phyloP scores from a whole-genome alignment of 2,329 filamentous ascomycete genomes.

The Chaetomium sp. region DNA sequence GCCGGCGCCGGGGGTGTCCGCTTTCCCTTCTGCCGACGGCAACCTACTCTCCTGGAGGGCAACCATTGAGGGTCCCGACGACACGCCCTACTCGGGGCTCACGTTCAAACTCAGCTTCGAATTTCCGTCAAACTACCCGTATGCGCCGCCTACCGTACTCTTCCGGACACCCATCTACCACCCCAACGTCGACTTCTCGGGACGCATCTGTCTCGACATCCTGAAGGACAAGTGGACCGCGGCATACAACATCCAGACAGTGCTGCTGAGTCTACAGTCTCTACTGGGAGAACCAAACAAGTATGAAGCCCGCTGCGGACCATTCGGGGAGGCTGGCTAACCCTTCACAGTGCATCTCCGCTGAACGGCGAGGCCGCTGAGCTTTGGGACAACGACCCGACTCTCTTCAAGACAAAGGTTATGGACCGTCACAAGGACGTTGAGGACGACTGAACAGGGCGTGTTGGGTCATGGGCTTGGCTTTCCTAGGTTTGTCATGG shows the following conservation, averaged over 20 bases:
- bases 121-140: conserved; percentile 92
- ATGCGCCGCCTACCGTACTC: conserved; percentile 83
- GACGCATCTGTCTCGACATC: conserved; percentile 95
- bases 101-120: conserved; percentile 90
- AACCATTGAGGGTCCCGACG: conserved; percentile 87
- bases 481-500: conserved; percentile 25
- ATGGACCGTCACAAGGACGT: conserved; percentile 63
- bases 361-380: conserved; percentile 95
- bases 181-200: conserved; percentile 96
- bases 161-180: conserved; percentile 99
- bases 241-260: conserved; percentile 93
- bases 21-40: conserved; percentile 87
- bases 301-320: conserved; percentile 55
- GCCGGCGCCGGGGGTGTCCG: conserved; percentile 87
- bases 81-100: conserved; percentile 86
- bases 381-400: conserved; percentile 86
- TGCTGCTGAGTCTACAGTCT: conserved; percentile 91
- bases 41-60: conserved; percentile 92
- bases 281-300: conserved; percentile 97
- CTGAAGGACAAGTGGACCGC: conserved; percentile 99
- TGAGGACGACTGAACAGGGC: conserved; percentile 58
- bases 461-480: conserved; percentile 5
- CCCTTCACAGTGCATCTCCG: conserved; percentile 71
- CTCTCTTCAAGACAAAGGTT: conserved; percentile 82
- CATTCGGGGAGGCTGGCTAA: conserved; percentile 7